These are phyloP conservation scores for Chrysopogon serrulatus DNA, from an alignment of 176 grass and related monocot species.

Conservation along the genomic window DNA sequence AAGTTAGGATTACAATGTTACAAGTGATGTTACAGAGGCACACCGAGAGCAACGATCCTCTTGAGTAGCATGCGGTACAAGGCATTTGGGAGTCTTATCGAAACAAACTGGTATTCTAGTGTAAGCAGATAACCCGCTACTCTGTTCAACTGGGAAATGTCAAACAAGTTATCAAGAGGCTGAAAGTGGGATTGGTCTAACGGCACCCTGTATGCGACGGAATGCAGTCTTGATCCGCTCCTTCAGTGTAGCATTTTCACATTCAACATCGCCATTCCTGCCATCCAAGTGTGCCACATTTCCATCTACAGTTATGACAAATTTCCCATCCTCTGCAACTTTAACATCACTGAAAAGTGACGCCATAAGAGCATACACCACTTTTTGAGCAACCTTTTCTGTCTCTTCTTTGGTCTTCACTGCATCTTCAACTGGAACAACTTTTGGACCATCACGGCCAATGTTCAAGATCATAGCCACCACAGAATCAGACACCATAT, in stretches of 20 bases:
- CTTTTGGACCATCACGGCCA: slow-evolving; percentile 67
- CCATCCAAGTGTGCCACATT: slow-evolving; percentile 57
- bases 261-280: slow-evolving; percentile 74
- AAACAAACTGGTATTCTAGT: background rate
- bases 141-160: background rate
- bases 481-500: slow-evolving; percentile 96
- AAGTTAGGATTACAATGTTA: background rate
- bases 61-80: background rate
- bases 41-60: background rate
- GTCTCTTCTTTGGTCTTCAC: slow-evolving; percentile 59
- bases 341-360: slow-evolving; percentile 87
- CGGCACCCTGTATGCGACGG: slow-evolving; percentile 59
- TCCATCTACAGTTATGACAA: slow-evolving; percentile 68
- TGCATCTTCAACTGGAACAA: slow-evolving; percentile 39
- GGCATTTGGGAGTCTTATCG: background rate
- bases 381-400: slow-evolving; percentile 66
- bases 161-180: slow-evolving; percentile 20
- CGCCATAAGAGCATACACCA: slow-evolving; percentile 62
- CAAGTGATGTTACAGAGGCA: background rate
- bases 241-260: slow-evolving; percentile 47
- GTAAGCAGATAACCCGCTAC: background rate
- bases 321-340: slow-evolving; percentile 69
- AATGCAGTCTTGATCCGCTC: slow-evolving; percentile 74
- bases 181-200: slow-evolving; percentile 68
- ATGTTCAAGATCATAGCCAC: slow-evolving; percentile 89